Percentiles rank a stretch among this genome's conserved stretches.
Evolutionary conservation across 83 land plant genomes (phyloP).

Genomic region (Picea mariana): DNA sequence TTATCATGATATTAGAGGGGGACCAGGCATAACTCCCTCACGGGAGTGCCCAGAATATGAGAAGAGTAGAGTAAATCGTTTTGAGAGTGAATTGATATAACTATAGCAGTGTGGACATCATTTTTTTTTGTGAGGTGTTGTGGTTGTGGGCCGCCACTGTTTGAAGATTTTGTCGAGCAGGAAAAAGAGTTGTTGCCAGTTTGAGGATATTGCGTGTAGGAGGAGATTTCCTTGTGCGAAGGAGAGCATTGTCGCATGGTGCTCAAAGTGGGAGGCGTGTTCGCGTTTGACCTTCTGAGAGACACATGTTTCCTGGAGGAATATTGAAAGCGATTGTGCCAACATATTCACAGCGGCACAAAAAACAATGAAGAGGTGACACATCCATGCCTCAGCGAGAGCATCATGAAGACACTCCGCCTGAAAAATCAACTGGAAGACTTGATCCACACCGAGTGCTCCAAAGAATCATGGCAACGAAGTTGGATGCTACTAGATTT

Average conservation of each 20-base stretch:
- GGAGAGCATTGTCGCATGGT: slow-evolving; percentile 18
- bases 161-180: too few species aligned
- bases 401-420: slow-evolving; percentile 32
- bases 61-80: too few species aligned
- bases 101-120: too few species aligned
- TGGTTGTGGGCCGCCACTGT: too few species aligned
- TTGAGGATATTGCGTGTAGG: too few species aligned
- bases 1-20: too few species aligned
- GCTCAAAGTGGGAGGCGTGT: slow-evolving; percentile 70
- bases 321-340: slow-evolving; percentile 49
- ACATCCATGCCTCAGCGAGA: slow-evolving; percentile 34
- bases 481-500: background rate
- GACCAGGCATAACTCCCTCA: too few species aligned
- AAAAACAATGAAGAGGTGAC: slow-evolving; percentile 36
- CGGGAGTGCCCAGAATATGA: too few species aligned
- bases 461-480: slow-evolving; percentile 57
- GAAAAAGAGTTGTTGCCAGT: too few species aligned
- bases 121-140: too few species aligned
- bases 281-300: slow-evolving; percentile 76
- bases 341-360: slow-evolving; percentile 53
- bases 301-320: slow-evolving; percentile 74
- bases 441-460: slow-evolving; percentile 51
- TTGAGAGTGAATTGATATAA: too few species aligned
- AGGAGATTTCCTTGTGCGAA: too few species aligned
- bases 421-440: slow-evolving; percentile 61